A percentile compares a stretch with the other conserved stretches of the same genome.
These are phyloP conservation scores for Henckelia pumila DNA, from an alignment of 257 asterid species.

Conservation along the genomic window DNA sequence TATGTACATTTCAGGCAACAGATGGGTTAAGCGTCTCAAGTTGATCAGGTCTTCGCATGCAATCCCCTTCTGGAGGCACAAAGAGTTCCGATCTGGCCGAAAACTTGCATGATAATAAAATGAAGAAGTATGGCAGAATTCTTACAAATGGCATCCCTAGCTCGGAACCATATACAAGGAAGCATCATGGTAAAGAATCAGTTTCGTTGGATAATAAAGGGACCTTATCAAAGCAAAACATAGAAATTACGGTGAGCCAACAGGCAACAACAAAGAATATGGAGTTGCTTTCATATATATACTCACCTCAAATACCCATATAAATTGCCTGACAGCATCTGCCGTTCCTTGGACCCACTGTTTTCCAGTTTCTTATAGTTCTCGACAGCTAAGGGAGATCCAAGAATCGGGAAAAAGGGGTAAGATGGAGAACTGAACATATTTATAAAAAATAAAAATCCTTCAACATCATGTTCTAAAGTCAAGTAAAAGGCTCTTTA, in stretches of 20 bases:
- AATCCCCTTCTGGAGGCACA: conserved; percentile 40
- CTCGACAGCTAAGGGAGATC: no score
- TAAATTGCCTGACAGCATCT: conserved; percentile 93
- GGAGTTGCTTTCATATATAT: conserved; percentile 39
- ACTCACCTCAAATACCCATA: conserved; percentile 84
- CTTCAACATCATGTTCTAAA: no score
- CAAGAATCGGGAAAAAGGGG: no score
- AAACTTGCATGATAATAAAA: conserved; percentile 33
- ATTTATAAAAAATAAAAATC: no score
- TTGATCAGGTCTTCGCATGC: conserved; percentile 35
- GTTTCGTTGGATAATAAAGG: conserved; percentile 22
- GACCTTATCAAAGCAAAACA: conserved; percentile 21
- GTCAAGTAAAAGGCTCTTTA: no score
- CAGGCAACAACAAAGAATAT: conserved; percentile 24
- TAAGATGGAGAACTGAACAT: no score
- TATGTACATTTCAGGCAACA: conserved; percentile 29
- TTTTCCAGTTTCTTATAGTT: conserved; percentile 54
- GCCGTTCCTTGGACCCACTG: conserved; percentile 97
- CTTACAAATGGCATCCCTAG: conserved; percentile 19
- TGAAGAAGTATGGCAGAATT: conserved; percentile 22
- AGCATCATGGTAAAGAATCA: conserved; percentile 30
- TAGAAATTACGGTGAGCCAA: conserved; percentile 20
- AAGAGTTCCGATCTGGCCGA: conserved; percentile 35
- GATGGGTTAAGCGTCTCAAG: conserved; percentile 83
- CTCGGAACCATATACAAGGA: conserved; percentile 28